Base-by-base conservation (phyloP, 176 grass and related monocot species). In the Olyra latifolia region DNA sequence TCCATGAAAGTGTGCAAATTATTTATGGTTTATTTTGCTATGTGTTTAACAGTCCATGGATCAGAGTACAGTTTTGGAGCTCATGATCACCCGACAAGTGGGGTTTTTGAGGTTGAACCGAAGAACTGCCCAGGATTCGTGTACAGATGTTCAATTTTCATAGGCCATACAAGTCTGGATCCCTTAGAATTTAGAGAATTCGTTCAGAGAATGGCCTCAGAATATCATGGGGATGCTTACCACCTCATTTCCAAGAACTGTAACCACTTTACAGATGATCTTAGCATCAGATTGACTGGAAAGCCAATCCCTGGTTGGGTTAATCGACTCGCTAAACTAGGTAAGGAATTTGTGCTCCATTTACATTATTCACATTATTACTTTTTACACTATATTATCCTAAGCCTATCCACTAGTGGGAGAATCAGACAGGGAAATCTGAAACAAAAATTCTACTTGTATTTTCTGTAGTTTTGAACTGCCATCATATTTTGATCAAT, bases 221-320 rank as follows among this genome's bases (percentile, higher is more conserved):
- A 95, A 64, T 95, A 95, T 62, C 88, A 99, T 76, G 96, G 96
- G 41, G 96, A 99, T 78, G 88, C 92, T 44, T 99, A 99, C 75
- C 96, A 99, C 79, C 88, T 99, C 52, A 95, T 99, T 83, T 93
- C 96, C 32, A 99, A 99, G 84, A 99, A 95, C 49, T 99, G 92
- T 49, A 99, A 99, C 83, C 90, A 99, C 71, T 95, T 99, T 62
- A 99, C 90, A 0, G 88, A 99, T 89, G 96, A 99, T 84, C 88
- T 93, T 69, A 93, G 88, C 76, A 68, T 35, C 70, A 89, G 80
- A 85, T 89, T 99, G 82, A 85, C 87, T 32, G 84, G 90, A 71
- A 95, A 83, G 83, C 29, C 57, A 39, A 91, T 99, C 78, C 90
- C 96, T 80, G 88, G 93, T 43, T 99, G 92, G 96, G 88, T 99